Conservation (phyloP, 805 yeast genomes). For the Priceomyces castillae region DNA sequence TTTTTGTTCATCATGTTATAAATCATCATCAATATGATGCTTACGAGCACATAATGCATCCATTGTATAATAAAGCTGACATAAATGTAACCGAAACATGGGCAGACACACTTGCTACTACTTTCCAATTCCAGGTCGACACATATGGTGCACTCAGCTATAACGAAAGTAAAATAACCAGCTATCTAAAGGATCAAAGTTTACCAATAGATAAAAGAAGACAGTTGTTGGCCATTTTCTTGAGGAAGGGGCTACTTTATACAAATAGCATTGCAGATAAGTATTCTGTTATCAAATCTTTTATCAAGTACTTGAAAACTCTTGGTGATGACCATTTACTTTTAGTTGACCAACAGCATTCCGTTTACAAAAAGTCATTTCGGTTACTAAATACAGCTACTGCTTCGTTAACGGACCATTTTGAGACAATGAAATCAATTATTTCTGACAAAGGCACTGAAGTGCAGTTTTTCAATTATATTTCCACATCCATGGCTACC, state of each 20-base stretch:
- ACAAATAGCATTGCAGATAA: slow-evolving; percentile 11
- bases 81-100: slow-evolving; percentile 11
- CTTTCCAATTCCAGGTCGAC: slow-evolving; percentile 19
- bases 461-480: slow-evolving; percentile 11
- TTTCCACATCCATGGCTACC: slow-evolving; percentile 17
- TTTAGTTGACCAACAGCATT: slow-evolving; percentile 14
- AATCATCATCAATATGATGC: slow-evolving; percentile 23
- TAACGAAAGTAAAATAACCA: slow-evolving; percentile 12
- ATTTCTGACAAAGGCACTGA: slow-evolving; percentile 1
- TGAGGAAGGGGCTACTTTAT: slow-evolving; percentile 19
- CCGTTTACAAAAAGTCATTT: slow-evolving; percentile 18
- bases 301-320: slow-evolving; percentile 14
- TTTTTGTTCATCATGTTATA: slow-evolving; percentile 25
- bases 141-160: slow-evolving; percentile 8
- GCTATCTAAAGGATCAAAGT: slow-evolving; percentile 14
- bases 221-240: slow-evolving; percentile 15
- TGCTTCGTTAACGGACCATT: slow-evolving; percentile 10
- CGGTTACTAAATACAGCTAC: slow-evolving; percentile 13
- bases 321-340: slow-evolving; percentile 21
- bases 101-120: slow-evolving; percentile 23
- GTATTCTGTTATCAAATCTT: slow-evolving; percentile 12
- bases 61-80: slow-evolving; percentile 10
- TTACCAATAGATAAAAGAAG: slow-evolving; percentile 17
- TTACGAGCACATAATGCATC: slow-evolving; percentile 18
- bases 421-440: slow-evolving; percentile 7